Evolutionary conservation across 257 asterid genomes (phyloP).

Genomic region (Solanum pimpinellifolium): DNA sequence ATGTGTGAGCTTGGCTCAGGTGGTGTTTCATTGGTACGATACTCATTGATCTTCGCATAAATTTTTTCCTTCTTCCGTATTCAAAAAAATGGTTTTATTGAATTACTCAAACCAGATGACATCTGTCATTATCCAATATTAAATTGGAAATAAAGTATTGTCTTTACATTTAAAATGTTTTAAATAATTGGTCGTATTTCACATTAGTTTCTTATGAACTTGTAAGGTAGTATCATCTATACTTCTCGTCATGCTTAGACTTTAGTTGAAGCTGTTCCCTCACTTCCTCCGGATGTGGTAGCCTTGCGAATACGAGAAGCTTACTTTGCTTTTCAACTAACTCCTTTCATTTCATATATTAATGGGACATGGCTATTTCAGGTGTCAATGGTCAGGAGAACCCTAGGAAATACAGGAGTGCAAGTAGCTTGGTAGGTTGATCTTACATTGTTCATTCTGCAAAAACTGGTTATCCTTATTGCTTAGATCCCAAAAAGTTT

Average conservation of each 20-base stretch:
- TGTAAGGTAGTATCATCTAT: neutral
- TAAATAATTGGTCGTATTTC: neutral
- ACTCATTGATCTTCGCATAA: neutral
- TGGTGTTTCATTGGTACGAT: constrained; percentile 84
- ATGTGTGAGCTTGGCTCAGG: constrained; percentile 95
- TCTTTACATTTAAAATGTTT: neutral
- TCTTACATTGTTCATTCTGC: neutral
- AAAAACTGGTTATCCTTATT: neutral
- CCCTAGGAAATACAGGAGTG: constrained; percentile 76
- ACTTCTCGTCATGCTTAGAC: neutral
- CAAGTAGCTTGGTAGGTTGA: constrained; percentile 67
- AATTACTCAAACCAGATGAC: neutral
- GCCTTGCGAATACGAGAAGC: neutral
- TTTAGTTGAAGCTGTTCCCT: neutral
- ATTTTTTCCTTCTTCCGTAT: neutral
- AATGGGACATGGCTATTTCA: constrained; percentile 17
- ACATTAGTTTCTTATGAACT: neutral
- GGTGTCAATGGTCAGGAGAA: constrained; percentile 93
- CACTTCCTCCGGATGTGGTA: neutral
- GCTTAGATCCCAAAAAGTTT: neutral
- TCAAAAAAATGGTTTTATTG: neutral
- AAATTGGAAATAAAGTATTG: neutral
- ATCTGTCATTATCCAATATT: neutral
- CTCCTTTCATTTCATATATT: neutral
- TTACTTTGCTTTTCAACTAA: neutral